These are phyloP conservation scores for cucumber (Cucumis sativus) DNA, from an alignment of 306 rosid genomes.

Conservation along the genomic window Cucumber_9930_V3 NC_026659.2:16610001-16610500, in stretches of 20 bases:
- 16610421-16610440: not conserved
- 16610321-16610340: not conserved
- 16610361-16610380: not conserved
- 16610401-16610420: not conserved
- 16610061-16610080: not conserved
- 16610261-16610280: not conserved
- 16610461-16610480: not conserved
- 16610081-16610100: not conserved
- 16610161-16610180: not conserved
- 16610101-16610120: not conserved
- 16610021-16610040: not conserved
- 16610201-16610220: not conserved
- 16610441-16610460: not conserved
- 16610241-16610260: not conserved
- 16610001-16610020: not conserved
- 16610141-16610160: not conserved
- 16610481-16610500: not conserved
- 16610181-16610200: not conserved
- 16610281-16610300: not conserved
- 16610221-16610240: not conserved
- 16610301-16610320: not conserved
- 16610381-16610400: not conserved
- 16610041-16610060: not conserved
- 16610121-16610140: not conserved
- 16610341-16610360: not conserved